These are phyloP conservation scores for Penicillium sp. DNA, from an alignment of 2,329 filamentous ascomycete species.

Conservation along the genomic window DNA sequence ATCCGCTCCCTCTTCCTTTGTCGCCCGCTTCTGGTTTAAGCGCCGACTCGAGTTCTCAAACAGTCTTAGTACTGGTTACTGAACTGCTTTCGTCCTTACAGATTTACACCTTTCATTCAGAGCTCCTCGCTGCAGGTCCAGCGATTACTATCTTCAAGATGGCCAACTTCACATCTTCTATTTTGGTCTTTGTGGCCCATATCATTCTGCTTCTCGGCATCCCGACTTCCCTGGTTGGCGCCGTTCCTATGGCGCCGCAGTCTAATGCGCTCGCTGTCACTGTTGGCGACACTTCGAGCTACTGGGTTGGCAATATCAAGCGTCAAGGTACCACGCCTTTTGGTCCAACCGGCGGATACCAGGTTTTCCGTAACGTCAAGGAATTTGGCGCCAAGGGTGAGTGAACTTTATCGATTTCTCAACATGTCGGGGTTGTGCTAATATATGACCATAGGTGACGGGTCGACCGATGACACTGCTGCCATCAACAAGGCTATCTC, in stretches of 20 bases:
- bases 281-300: constrained; percentile 43
- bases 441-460: constrained; percentile 49
- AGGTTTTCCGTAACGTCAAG: constrained; percentile 71
- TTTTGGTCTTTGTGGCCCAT: constrained; percentile 29
- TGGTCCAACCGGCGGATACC: constrained; percentile 53
- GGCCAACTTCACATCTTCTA: constrained; percentile 21
- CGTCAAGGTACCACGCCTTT: constrained; percentile 66
- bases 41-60: background rate
- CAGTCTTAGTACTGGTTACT: constrained; percentile 26
- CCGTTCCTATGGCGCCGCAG: constrained; percentile 24
- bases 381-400: constrained; percentile 69
- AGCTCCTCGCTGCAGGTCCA: constrained; percentile 28
- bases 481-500: constrained; percentile 82
- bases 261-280: constrained; percentile 9
- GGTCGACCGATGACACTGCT: constrained; percentile 72
- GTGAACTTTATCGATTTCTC: background rate
- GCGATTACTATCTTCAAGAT: constrained; percentile 22
- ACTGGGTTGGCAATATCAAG: constrained; percentile 67
- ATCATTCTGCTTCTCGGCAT: constrained; percentile 31
- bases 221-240: constrained; percentile 26
- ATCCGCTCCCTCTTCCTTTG: background rate
- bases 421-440: background rate
- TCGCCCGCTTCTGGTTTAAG: constrained; percentile 15
- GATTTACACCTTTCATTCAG: background rate
- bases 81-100: constrained; percentile 19